Evolutionary conservation across 176 grass and related monocot genomes (phyloP).

Genomic region (Avena atlantica): DNA sequence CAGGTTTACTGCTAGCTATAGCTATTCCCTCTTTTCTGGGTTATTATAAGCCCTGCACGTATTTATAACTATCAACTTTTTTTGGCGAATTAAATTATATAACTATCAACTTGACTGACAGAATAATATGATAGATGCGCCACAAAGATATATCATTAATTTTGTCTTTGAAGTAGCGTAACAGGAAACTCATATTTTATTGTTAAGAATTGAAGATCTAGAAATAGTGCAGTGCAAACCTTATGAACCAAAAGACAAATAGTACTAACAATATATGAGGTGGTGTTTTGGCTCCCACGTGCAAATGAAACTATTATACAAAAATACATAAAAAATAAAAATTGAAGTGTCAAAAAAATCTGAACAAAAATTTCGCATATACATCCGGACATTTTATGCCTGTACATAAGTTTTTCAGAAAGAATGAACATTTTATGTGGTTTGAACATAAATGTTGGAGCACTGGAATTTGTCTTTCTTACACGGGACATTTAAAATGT

Average conservation of each 20-base stretch:
- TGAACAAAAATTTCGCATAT: too few relatives aligned
- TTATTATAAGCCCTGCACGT: background rate
- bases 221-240: background rate
- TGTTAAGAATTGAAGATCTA: background rate
- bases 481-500: too few relatives aligned
- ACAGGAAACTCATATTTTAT: background rate
- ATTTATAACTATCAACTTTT: background rate
- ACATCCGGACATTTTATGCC: too few relatives aligned
- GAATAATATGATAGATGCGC: background rate
- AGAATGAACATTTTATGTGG: too few relatives aligned
- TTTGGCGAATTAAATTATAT: background rate
- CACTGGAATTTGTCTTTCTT: too few relatives aligned
- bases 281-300: too few relatives aligned
- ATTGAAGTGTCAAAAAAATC: too few relatives aligned
- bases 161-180: background rate
- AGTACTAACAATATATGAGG: too few relatives aligned
- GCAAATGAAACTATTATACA: too few relatives aligned
- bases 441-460: too few relatives aligned
- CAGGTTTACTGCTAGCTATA: conserved; percentile 27
- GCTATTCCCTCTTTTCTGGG: background rate
- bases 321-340: too few relatives aligned
- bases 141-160: background rate
- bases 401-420: too few relatives aligned
- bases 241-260: background rate
- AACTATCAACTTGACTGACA: background rate